Evolutionary conservation across 495 filamentous ascomycete species (phyloP).

Genomic region (Pseudotulostoma volvatum): DNA sequence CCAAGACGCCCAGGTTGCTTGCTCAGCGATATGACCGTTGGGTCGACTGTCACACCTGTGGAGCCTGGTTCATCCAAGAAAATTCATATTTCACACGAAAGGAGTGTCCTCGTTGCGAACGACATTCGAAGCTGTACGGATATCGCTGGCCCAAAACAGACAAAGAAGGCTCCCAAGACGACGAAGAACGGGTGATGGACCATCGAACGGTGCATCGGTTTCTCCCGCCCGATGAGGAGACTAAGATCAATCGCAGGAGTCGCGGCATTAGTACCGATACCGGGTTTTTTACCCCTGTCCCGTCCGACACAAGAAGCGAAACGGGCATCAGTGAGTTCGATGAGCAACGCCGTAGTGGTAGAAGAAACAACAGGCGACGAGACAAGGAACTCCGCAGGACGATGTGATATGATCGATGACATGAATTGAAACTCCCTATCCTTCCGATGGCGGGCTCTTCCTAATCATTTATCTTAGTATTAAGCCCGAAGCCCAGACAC

Average conservation of each 20-base stretch:
- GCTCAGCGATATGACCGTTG: constrained; percentile 59
- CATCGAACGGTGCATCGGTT: constrained; percentile 59
- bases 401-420: constrained; percentile 7
- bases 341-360: constrained; percentile 15
- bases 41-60: constrained; percentile 76
- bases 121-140: constrained; percentile 90
- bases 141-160: constrained; percentile 94
- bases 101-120: constrained; percentile 81
- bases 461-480: too few relatives aligned
- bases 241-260: constrained; percentile 32
- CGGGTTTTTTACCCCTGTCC: constrained; percentile 7
- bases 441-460: constrained; percentile 24
- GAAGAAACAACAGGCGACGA: neutral
- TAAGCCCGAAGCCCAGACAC: too few relatives aligned
- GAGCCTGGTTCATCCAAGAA: constrained; percentile 61
- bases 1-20: constrained; percentile 54
- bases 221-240: constrained; percentile 48
- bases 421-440: constrained; percentile 19
- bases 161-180: constrained; percentile 50
- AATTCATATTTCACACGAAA: constrained; percentile 73
- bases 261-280: constrained; percentile 25
- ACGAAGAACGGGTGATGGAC: constrained; percentile 59
- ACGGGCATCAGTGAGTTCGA: constrained; percentile 23
- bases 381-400: neutral
- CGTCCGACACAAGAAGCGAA: constrained; percentile 24